These are phyloP conservation scores for Yamadazyma paraphyllophila DNA, from an alignment of 805 yeast species.

Conservation along the genomic window DNA sequence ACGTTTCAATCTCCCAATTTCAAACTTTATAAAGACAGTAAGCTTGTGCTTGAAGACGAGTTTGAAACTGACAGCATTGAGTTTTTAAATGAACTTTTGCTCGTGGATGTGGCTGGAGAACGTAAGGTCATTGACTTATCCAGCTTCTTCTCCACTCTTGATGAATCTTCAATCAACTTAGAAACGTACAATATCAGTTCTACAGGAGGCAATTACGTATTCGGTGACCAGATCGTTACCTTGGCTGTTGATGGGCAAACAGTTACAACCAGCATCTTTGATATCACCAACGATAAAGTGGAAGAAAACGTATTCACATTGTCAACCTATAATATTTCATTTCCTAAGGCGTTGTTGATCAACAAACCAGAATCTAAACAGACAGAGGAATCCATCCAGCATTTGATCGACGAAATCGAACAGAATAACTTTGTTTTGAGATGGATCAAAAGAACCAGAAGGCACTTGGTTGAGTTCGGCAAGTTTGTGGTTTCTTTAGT, in stretches of 20 bases:
- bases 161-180: conserved; percentile 12
- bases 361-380: conserved; percentile 31
- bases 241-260: conserved; percentile 2
- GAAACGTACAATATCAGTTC: conserved; percentile 7
- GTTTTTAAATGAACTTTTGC: conserved; percentile 5
- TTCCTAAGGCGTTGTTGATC: conserved; percentile 15
- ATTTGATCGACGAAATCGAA: conserved; percentile 28
- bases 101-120: conserved; percentile 9
- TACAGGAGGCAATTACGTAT: conserved; percentile 9
- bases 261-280: conserved; percentile 1
- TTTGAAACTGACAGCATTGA: conserved; percentile 5
- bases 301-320: background rate
- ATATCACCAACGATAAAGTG: conserved; percentile 4
- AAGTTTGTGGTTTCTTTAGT: conserved; percentile 17
- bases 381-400: conserved; percentile 28
- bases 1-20: conserved; percentile 4
- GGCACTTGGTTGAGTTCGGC: conserved; percentile 38
- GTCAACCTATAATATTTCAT: conserved; percentile 3
- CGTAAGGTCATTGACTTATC: conserved; percentile 11
- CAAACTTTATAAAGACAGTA: conserved; percentile 6
- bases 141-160: conserved; percentile 9
- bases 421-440: conserved; percentile 20
- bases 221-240: conserved; percentile 8
- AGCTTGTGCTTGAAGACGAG: conserved; percentile 10
- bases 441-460: conserved; percentile 27